Base-by-base conservation (phyloP, 2,329 filamentous ascomycete species). In the Cryphonectria carpinicola region DNA sequence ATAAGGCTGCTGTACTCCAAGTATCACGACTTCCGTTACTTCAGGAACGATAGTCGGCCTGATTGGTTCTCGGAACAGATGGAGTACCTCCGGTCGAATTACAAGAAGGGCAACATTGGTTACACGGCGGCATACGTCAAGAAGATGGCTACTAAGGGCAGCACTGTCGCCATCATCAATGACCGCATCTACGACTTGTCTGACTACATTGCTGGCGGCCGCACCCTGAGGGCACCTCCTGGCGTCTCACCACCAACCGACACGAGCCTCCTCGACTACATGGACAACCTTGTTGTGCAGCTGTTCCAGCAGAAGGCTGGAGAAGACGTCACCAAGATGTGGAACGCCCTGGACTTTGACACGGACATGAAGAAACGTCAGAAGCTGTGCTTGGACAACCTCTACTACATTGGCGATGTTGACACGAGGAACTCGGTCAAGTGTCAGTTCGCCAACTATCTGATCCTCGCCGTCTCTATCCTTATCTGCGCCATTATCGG, bases 11-110 rank as follows among this genome's bases (percentile, higher is more conserved):
- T 85, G 32, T 97, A 98, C 77, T 84, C 90, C 32, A 84, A 88
- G 73, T 99, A 97, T 79, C 96, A 99, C 78, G 96, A 99, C 79
- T 99, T 99, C 88, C 90, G 96, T 71, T 90, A 87, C 78, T 94
- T 89, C 78, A 93, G 88, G 46, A 93, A 94, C 74, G 93, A 97
- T 78, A 91, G 88, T 66, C 91, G 95, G 14, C 90, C 91, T 1
- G 94, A 97, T 78, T 99, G 96, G 96, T 98, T 95, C 82, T 91
- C 87, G 70, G 93, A 99, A 82, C 90, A 95, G 79, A 94, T 98
- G 87, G 86, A 90, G 43, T 89, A 90, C 79, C 83, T 99, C 67
- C 92, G 91, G 75, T 82, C 88, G 43, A 91, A 90, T 75, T 98
- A 92, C 85, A 92, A 92, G 81, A 97, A 97, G 80, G 96, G 96